Base-by-base conservation (phyloP, 2,329 filamentous ascomycete species). In the Colletotrichum truncatum region DNA sequence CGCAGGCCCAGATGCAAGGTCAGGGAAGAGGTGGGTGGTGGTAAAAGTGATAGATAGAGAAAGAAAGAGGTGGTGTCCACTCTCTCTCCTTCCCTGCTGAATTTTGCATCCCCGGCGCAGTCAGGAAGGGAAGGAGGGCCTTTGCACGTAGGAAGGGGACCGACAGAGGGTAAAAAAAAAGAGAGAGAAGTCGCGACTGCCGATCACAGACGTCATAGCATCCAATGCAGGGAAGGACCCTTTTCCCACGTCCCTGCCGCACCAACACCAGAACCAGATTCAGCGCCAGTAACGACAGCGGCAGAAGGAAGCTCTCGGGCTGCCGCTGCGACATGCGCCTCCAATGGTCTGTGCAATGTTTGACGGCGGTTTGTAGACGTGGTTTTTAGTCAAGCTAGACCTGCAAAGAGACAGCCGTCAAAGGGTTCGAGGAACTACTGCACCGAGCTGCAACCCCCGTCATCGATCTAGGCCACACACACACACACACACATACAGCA, bases 171-270 rank as follows among this genome's bases (percentile, higher is more conserved):
- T n/a, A 38, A 16, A n/a, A 38, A n/a, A 38, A 16, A 4, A 30
- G 28, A 48, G 38, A 25, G 6, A 36, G 34, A 57, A 12, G 53
- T 16, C 11, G 14, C 11, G 25, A 16, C 14, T 52, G 63, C 41
- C 49, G 58, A 61, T 49, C 39, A 16, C 43, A 39, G 63, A 66
- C 63, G 63, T 66, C 63, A 66, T 66, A 32, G 32, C 48, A 6
- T 6, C 28, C 21, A 36, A 36, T 11, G 45, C 45, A 43, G 48
- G 48, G 48, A 52, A 52, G 16, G 48, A 25, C 28, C 55, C 54
- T 45, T 30, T n/a, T n/a, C n/a, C n/a, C n/a, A n/a, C n/a, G n/a
- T n/a, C n/a, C n/a, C n/a, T n/a, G n/a, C n/a, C n/a, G n/a, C n/a
- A n/a, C n/a, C n/a, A n/a, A n/a, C n/a, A n/a, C n/a, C n/a, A n/a